Conservation (phyloP, 305 asterid species). For the Fraxinus sp. region DNA sequence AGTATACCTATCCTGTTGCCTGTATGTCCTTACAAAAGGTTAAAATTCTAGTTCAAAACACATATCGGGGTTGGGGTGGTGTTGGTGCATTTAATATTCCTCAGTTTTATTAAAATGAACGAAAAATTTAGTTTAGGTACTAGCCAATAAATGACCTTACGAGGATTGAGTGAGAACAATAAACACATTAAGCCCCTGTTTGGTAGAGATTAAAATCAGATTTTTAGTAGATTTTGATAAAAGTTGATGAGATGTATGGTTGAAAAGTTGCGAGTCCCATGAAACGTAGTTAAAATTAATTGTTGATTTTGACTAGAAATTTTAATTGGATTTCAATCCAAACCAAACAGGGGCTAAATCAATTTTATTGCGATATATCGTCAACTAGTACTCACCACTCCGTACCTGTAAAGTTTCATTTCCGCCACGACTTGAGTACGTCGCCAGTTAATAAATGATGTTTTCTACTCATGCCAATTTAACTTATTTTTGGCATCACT, state of each 20-base stretch:
- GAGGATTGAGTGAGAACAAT: not conserved
- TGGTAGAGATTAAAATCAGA: not conserved
- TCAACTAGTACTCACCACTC: not conserved
- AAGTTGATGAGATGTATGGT: not conserved
- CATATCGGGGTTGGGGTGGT: not conserved
- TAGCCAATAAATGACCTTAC: not conserved
- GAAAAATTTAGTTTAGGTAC: not conserved
- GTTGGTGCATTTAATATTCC: not conserved
- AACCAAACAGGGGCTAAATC: not conserved
- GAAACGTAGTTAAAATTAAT: too few species aligned
- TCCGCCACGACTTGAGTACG: not conserved
- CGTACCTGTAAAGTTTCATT: not conserved
- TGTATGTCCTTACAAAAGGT: not conserved
- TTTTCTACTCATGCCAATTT: not conserved
- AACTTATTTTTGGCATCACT: not conserved
- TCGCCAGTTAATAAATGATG: not conserved
- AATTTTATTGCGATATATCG: not conserved
- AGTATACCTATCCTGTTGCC: not conserved
- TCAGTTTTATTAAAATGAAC: not conserved
- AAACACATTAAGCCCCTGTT: not conserved
- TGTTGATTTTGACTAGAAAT: not conserved
- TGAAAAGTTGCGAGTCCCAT: not conserved
- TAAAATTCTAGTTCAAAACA: not conserved
- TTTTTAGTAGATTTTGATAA: too few species aligned
- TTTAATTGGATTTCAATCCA: not conserved